These are phyloP conservation scores for Colletotrichum aenigma DNA, from an alignment of 2,329 filamentous ascomycete genomes.

Conservation along the genomic window DNA sequence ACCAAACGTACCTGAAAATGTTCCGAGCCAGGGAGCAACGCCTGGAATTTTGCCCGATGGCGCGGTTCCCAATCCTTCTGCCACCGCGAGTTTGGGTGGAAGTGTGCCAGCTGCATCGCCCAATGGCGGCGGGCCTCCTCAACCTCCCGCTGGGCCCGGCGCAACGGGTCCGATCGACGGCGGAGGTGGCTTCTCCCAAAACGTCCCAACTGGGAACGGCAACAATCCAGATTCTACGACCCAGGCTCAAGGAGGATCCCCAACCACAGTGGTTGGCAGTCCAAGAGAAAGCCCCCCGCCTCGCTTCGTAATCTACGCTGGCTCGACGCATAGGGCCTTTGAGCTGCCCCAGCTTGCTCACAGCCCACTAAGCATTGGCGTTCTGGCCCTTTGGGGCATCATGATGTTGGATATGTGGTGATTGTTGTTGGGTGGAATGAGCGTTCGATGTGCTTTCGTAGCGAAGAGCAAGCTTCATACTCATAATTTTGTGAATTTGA, in stretches of 20 bases:
- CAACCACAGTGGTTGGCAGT: not conserved
- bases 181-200: not conserved
- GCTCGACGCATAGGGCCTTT: not conserved
- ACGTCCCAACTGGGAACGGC: not conserved
- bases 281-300: not conserved
- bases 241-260: not conserved
- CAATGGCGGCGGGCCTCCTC: not conserved
- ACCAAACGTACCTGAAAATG: not conserved
- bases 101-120: not conserved
- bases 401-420: not conserved
- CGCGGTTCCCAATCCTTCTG: not conserved
- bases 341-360: not conserved
- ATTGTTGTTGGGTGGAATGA: not conserved
- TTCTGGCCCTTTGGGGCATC: not conserved
- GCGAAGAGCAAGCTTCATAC: not conserved
- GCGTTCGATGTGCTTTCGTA: not conserved
- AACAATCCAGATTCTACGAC: not conserved
- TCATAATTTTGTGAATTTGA: not conserved
- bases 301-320: not conserved
- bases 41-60: not conserved
- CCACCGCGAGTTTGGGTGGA: not conserved
- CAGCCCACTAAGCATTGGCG: not conserved
- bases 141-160: not conserved
- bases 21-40: not conserved
- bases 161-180: not conserved